phyloP scores from a whole-genome alignment of 106 monocot genomes.

The Allium fistulosum region DNA sequence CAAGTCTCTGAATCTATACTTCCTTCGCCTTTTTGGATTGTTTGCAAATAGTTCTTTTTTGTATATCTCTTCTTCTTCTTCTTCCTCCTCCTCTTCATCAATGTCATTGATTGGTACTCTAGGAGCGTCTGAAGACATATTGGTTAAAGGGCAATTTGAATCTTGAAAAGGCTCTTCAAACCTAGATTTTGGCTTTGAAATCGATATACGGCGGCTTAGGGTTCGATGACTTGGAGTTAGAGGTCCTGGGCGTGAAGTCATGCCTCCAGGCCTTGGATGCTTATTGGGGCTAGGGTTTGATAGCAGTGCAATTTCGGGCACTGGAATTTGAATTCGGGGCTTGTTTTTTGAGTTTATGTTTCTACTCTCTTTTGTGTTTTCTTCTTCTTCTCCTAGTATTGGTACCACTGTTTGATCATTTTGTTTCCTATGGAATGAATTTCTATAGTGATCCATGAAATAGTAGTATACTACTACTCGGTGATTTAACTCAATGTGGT shows the following conservation, averaged over 20 bases:
- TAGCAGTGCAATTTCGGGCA: slow-evolving; percentile 17
- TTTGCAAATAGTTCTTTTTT: slow-evolving; percentile 19
- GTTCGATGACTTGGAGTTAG: slow-evolving; percentile 13
- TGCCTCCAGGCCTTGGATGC: slow-evolving; percentile 24
- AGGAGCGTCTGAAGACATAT: slow-evolving; percentile 11
- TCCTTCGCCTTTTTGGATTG: slow-evolving; percentile 9
- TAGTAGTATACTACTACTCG: too few relatives aligned
- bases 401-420: slow-evolving; percentile 18
- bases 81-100: slow-evolving; percentile 48
- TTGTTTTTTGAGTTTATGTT: slow-evolving; percentile 8
- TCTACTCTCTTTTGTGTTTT: slow-evolving; percentile 11
- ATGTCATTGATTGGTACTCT: slow-evolving; percentile 9
- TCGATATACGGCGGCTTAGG: slow-evolving; percentile 28
- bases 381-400: slow-evolving; percentile 11
- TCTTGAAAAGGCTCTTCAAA: slow-evolving; percentile 22
- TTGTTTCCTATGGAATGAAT: slow-evolving; percentile 6
- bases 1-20: slow-evolving; percentile 18
- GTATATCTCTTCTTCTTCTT: slow-evolving; percentile 60
- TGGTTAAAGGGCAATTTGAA: neutral
- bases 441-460: slow-evolving; percentile 21
- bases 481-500: too few relatives aligned
- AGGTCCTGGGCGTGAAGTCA: too few relatives aligned
- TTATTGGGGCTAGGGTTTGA: slow-evolving; percentile 14
- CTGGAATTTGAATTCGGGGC: slow-evolving; percentile 3
- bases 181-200: slow-evolving; percentile 49